A percentile compares a stretch with the other conserved stretches of the same genome.
phyloP scores from a whole-genome alignment of 2,329 filamentous ascomycete species.

The Apiospora hydei region DNA sequence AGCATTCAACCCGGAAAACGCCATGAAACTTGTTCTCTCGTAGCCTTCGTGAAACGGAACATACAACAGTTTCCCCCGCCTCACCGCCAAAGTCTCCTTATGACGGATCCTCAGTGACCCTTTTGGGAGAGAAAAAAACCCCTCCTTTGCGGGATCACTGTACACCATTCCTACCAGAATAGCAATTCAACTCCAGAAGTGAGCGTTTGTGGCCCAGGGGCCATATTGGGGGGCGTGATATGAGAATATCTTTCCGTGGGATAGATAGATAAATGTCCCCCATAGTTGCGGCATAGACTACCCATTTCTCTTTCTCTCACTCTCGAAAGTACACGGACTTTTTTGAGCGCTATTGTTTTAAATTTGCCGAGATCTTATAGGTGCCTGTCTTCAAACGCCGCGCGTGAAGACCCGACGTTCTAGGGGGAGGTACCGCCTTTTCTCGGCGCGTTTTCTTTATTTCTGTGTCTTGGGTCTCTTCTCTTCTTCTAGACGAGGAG shows the following conservation, averaged over 20 bases:
- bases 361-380: background rate
- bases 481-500: conserved; percentile 24
- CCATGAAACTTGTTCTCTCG: conserved; percentile 27
- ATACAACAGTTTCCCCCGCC: background rate
- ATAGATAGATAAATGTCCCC: background rate
- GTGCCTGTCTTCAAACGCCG: conserved; percentile 13
- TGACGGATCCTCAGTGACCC: background rate
- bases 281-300: background rate
- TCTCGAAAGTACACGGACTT: conserved; percentile 15
- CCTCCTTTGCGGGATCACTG: background rate
- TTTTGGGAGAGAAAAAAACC: background rate
- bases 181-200: conserved; percentile 14
- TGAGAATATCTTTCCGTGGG: background rate
- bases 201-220: conserved; percentile 4
- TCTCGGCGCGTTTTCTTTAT: conserved; percentile 1
- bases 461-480: background rate
- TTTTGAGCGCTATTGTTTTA: conserved; percentile 9
- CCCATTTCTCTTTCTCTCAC: conserved; percentile 3
- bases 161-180: conserved; percentile 6
- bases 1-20: conserved; percentile 23
- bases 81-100: background rate
- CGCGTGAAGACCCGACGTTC: conserved; percentile 3
- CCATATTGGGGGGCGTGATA: background rate
- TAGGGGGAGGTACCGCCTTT: background rate
- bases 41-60: conserved; percentile 24